Evolutionary conservation across 441 rosid species (phyloP), one percentile per base, ranked within the genome.

Genomic region (Bocquillonia castaneifolia): DNA sequence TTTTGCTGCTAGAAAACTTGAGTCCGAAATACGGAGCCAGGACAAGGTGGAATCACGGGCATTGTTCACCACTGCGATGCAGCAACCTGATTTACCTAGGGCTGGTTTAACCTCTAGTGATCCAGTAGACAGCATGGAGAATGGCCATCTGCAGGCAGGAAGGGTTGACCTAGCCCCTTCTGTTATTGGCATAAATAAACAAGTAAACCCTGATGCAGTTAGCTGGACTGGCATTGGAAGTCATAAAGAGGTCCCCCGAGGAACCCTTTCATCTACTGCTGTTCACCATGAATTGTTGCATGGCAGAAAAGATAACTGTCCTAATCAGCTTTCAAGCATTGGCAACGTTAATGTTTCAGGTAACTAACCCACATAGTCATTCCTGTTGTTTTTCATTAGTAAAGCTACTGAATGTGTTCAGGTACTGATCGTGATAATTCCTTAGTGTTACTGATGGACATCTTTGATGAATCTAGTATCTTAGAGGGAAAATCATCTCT

Each of bases 151-250:
- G 51, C 84, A 74, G 59, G 77, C 68, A 59, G 78, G 80, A 62
- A 79, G 66, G 78, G 64, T 74, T 56, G 80, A 86, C 73, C 82
- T 70, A 66, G 70, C 82, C 42, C 71, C 90, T 70, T 73, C 79
- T 42, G 32, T 73, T 64, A 69, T 71, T 59, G 76, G 78, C 60
- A 61, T 78, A 68, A 78, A 74, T 60, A 86, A 79, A 69, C 83
- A 79, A 45, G 61, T 80, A 73, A 83, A 74, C 53, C 64, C 77
- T 66, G 90, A 86, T 70, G 66, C 78, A 56, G 68, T 81, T 54
- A 78, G 78, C 70, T 80, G 84, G 85, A 67, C 78, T 63, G 86
- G 86, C 50, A 75, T 83, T 59, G 79, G 81, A 54, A 66, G 68
- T 77, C 80, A 72, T 59, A 70, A 75, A 70, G 88, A 83, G 48